Evolutionary conservation across 139 green algal genomes (phyloP).

Genomic region (Yamagishiella unicocca): DNA sequence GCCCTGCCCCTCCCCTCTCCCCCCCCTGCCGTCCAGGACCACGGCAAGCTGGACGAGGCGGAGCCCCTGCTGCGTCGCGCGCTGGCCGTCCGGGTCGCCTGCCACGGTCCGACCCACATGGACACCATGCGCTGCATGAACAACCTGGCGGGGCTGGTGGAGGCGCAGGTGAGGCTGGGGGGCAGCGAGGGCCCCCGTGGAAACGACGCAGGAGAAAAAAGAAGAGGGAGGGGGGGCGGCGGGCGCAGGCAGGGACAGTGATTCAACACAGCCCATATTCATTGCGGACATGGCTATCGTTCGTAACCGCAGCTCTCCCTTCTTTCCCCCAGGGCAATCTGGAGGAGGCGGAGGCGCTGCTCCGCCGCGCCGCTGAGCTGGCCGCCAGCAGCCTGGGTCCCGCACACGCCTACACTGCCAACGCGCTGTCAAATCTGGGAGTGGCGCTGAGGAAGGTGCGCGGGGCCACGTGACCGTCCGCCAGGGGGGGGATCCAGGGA

Average conservation of each 20-base stretch:
- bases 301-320: too few species aligned
- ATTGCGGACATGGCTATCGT: too few species aligned
- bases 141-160: conserved; percentile 37
- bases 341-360: conserved; percentile 41
- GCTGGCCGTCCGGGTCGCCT: neutral
- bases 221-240: too few species aligned
- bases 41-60: conserved; percentile 19
- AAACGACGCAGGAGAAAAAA: too few species aligned
- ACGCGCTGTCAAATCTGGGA: conserved; percentile 30
- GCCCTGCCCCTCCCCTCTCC: neutral
- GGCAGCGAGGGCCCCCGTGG: too few species aligned
- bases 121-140: conserved; percentile 27
- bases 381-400: conserved; percentile 19
- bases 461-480: neutral
- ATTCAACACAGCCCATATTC: too few species aligned
- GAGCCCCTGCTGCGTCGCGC: conserved; percentile 30
- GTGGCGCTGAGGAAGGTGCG: conserved; percentile 31
- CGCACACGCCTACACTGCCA: conserved; percentile 22
- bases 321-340: conserved; percentile 17
- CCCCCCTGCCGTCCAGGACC: neutral
- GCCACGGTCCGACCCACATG: neutral
- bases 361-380: conserved; percentile 7
- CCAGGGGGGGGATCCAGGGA: neutral
- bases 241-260: too few species aligned
- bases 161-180: conserved; percentile 31